Evolutionary conservation across 805 yeast genomes (phyloP), one percentile per base, ranked within the genome.

Genomic region (Zygotorulaspora florentina): DNA sequence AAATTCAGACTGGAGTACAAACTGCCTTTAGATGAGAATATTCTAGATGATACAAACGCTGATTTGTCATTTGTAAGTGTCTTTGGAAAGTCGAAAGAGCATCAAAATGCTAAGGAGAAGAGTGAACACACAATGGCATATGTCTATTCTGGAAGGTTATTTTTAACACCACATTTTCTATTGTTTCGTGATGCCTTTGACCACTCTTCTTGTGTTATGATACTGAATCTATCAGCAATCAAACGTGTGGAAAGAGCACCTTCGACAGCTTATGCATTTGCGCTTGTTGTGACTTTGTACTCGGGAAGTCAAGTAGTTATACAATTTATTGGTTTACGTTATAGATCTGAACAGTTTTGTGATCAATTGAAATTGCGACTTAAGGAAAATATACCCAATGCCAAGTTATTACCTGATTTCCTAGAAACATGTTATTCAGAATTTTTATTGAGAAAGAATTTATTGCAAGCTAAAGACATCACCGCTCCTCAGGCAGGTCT

Each of bases 231-330:
- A 35, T 79, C 90, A 1, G 79, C 96, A 1, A 69, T 93, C 31
- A 81, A 85, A 58, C 82, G 88, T 50, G 95, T 93, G 13, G 96
- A 91, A 61, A 74, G 97, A 43, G 74, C 88, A 16, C 95, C 95
- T 9, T 74, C 87, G 1, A 74, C 81, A 45, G 74, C 86, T 1
- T 85, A 82, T 60, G 82, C 86, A 15, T 86, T 89, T 66, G 89
- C 96, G 1, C 72, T 93, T 15, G 70, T 81, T n/a, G 67, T 91
- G 11, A 73, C 77, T 5, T 79, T 95, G 1, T 80, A 81, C 46
- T 80, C 84, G 26, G 85, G 82, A 12, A 61, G 84, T 46, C 74
- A 73, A 42, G 58, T 89, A 1, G 72, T 82, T 2, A 67, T 90
- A 17, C 87, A 86, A 55, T 80, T 90, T 57, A 80, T 87, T 23